Evolutionary conservation across 2,329 filamentous ascomycete species (phyloP).

Genomic region (Clarireedia sp.): DNA sequence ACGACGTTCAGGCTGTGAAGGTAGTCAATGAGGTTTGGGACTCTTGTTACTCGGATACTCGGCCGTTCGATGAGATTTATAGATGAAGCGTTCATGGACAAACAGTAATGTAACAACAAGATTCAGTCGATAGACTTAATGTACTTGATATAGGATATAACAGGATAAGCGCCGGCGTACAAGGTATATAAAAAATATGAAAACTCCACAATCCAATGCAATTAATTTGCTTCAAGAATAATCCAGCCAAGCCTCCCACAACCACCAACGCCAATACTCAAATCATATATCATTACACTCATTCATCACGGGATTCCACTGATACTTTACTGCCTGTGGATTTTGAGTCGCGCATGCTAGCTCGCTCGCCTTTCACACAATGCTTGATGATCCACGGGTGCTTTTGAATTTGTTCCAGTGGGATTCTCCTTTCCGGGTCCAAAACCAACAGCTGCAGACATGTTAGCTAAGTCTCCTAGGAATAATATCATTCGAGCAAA

Average conservation of each 20-base stretch:
- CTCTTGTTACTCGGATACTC: constrained; percentile 87
- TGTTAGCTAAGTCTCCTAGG: constrained; percentile 19
- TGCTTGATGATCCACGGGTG: constrained; percentile 98
- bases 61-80: constrained; percentile 96
- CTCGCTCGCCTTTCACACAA: constrained; percentile 47
- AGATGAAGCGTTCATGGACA: constrained; percentile 40
- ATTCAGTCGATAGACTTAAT: constrained; percentile 1
- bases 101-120: constrained; percentile 2
- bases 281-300: constrained; percentile 23
- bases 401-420: constrained; percentile 76
- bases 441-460: constrained; percentile 66
- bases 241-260: not conserved
- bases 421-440: constrained; percentile 87
- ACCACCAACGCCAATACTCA: constrained; percentile 22
- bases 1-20: constrained; percentile 77
- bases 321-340: constrained; percentile 27
- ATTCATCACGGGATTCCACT: constrained; percentile 19
- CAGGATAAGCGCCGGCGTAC: constrained; percentile 27
- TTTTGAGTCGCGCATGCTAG: constrained; percentile 28
- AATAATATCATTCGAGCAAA: not conserved
- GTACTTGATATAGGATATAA: constrained; percentile 14
- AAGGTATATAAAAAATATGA: constrained; percentile 16
- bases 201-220: constrained; percentile 26
- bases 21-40: constrained; percentile 98
- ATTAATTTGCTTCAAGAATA: constrained; percentile 15